Percentiles rank a stretch among this genome's conserved stretches.
Evolutionary conservation across 768 basidiomycete species (phyloP).

Genomic region (Obba rivulosa): DNA sequence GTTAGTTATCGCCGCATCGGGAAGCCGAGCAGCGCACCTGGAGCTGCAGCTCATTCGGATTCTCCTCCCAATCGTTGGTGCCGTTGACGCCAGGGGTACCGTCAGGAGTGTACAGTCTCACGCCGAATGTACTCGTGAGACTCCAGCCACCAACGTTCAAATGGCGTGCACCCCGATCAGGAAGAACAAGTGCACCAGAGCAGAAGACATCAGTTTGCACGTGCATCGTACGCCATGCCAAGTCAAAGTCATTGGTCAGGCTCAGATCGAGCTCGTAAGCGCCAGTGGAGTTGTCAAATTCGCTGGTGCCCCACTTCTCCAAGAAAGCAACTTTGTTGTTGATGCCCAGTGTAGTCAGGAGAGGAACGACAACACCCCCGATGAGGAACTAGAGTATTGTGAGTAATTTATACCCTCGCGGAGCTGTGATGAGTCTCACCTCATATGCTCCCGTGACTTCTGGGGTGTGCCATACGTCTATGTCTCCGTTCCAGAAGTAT

Average conservation of each 20-base stretch:
- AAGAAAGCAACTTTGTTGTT: slow-evolving; percentile 81
- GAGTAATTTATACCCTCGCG: neutral
- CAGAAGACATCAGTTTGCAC: slow-evolving; percentile 78
- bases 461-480: slow-evolving; percentile 65
- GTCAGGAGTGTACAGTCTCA: slow-evolving; percentile 69
- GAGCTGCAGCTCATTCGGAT: slow-evolving; percentile 47
- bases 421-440: slow-evolving; percentile 31
- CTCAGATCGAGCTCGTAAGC: slow-evolving; percentile 74
- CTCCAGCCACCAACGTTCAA: slow-evolving; percentile 73
- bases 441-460: slow-evolving; percentile 64
- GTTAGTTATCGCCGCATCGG: too few species aligned
- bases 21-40: slow-evolving; percentile 51
- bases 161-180: slow-evolving; percentile 64
- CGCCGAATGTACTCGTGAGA: slow-evolving; percentile 61
- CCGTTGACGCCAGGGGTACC: slow-evolving; percentile 64
- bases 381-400: slow-evolving; percentile 33
- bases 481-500: slow-evolving; percentile 25
- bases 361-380: slow-evolving; percentile 61
- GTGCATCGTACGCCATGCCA: slow-evolving; percentile 74
- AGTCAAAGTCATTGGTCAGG: slow-evolving; percentile 35
- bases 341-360: slow-evolving; percentile 70
- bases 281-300: slow-evolving; percentile 61
- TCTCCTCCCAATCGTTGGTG: slow-evolving; percentile 79
- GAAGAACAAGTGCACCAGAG: slow-evolving; percentile 65
- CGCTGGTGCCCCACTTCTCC: slow-evolving; percentile 66